These are phyloP conservation scores for Monosporascus sp. DNA, from an alignment of 2,329 filamentous ascomycete genomes.

Conservation along the genomic window DNA sequence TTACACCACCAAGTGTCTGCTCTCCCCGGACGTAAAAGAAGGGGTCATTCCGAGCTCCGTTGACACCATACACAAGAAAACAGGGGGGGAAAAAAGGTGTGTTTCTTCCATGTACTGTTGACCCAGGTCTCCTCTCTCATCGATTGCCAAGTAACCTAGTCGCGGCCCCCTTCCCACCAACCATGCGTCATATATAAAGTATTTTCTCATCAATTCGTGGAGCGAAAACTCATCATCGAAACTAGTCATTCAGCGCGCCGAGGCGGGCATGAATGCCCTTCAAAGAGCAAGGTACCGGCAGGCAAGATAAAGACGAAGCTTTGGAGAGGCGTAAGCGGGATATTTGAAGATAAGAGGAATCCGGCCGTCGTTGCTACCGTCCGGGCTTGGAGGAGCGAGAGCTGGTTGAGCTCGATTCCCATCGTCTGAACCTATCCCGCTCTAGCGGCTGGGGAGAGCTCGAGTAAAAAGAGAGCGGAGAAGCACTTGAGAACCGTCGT, in stretches of 20 bases:
- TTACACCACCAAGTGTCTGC: neutral
- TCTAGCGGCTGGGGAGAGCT: neutral
- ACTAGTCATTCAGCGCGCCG: neutral
- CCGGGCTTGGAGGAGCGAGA: neutral
- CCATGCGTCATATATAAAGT: neutral
- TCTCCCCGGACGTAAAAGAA: neutral
- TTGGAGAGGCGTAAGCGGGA: neutral
- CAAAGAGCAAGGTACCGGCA: neutral
- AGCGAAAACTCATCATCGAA: neutral
- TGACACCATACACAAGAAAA: neutral
- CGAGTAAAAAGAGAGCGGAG: conserved; percentile 3
- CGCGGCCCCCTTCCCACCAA: neutral
- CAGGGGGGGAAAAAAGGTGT: neutral
- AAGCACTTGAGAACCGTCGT: conserved; percentile 27
- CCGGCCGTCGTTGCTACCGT: neutral
- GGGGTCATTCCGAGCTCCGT: neutral
- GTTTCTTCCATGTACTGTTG: neutral
- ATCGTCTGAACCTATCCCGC: neutral
- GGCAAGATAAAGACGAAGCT: neutral
- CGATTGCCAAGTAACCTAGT: neutral
- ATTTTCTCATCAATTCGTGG: neutral
- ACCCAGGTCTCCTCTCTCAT: neutral
- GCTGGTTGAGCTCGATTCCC: conserved; percentile 12
- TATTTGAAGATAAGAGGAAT: neutral
- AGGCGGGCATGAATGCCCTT: neutral